These are phyloP conservation scores for Populus hybrid DNA, from an alignment of 441 rosid genomes.

Conservation along the genomic window DNA sequence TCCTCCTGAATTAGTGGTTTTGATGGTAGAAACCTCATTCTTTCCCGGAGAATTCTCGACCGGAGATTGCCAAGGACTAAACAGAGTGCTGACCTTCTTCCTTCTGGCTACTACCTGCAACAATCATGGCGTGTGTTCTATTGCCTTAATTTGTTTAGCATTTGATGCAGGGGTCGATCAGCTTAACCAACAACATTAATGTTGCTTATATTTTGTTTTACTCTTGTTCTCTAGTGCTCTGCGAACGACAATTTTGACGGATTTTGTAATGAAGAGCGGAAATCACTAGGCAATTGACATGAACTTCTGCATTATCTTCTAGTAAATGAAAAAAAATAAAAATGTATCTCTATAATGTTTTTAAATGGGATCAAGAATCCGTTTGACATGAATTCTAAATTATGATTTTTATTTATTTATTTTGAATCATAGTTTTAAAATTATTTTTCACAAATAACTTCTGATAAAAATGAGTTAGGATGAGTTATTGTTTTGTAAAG, in stretches of 20 bases:
- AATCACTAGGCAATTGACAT: not conserved
- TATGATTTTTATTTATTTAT: too few relatives aligned
- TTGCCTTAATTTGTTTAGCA: not conserved
- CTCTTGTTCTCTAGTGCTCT: not conserved
- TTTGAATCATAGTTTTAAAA: too few relatives aligned
- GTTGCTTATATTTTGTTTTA: not conserved
- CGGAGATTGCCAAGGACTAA: slow-evolving; percentile 17
- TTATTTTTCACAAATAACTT: too few relatives aligned
- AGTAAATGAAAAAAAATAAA: too few relatives aligned
- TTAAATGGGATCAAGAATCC: too few relatives aligned
- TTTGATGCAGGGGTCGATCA: not conserved
- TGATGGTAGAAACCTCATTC: not conserved
- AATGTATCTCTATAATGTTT: not conserved
- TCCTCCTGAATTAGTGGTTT: not conserved
- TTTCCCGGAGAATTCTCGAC: not conserved
- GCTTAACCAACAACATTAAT: not conserved
- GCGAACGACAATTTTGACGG: slow-evolving; percentile 21
- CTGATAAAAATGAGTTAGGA: too few relatives aligned
- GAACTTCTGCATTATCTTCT: not conserved
- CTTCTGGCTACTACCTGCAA: slow-evolving; percentile 14
- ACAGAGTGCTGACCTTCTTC: slow-evolving; percentile 7
- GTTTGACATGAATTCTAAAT: too few relatives aligned
- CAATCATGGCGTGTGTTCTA: not conserved
- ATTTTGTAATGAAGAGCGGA: not conserved
- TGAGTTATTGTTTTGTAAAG: too few relatives aligned